Evolutionary conservation across 225 moss, liverwort and hornwort genomes (phyloP).

Genomic region (Polytrichum formosum): DNA sequence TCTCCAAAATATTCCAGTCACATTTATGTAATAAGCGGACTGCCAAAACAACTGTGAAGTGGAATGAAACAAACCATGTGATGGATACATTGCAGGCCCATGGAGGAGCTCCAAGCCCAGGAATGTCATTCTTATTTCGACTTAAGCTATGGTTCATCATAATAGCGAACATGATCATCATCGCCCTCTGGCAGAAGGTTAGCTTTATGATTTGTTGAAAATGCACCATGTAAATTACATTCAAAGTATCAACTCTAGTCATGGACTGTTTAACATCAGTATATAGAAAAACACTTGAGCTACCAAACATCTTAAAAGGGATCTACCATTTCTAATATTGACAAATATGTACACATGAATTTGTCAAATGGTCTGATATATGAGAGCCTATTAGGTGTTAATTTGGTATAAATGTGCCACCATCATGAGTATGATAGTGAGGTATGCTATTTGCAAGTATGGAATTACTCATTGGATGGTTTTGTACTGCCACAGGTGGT

Average conservation of each 20-base stretch:
- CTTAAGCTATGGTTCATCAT: slow-evolving; percentile 40
- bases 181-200: slow-evolving; percentile 50
- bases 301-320: not conserved
- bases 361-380: not conserved
- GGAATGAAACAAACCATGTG: not conserved
- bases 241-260: too few species aligned
- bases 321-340: not conserved
- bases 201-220: not conserved
- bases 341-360: not conserved
- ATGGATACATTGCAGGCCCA: slow-evolving; percentile 13
- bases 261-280: too few species aligned
- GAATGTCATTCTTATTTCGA: slow-evolving; percentile 38
- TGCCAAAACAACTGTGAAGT: too few species aligned
- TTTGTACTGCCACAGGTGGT: slow-evolving; percentile 15
- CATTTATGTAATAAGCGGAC: too few species aligned
- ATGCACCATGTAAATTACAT: too few species aligned
- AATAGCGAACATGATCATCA: slow-evolving; percentile 21
- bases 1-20: too few species aligned
- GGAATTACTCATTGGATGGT: not conserved
- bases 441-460: not conserved
- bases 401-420: not conserved
- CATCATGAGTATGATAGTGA: not conserved
- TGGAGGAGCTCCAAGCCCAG: slow-evolving; percentile 45
- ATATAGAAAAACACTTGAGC: too few species aligned
- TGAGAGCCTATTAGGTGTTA: not conserved